phyloP scores from a whole-genome alignment of 495 filamentous ascomycete species.

The Terfezia boudieri region DNA sequence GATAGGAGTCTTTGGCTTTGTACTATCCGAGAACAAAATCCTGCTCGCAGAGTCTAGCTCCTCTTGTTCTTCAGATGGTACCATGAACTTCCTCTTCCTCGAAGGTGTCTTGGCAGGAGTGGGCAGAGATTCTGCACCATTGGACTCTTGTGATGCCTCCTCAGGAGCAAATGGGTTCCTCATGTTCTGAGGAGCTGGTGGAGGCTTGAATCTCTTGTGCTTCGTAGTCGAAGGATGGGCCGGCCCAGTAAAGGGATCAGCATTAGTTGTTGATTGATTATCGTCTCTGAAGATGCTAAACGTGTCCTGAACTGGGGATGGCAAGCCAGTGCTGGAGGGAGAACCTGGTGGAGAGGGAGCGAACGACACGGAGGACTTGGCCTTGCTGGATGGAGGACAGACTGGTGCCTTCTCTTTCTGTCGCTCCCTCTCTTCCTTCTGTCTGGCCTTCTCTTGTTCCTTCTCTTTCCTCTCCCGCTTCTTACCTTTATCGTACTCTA shows the following conservation, averaged over 20 bases:
- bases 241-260: neutral
- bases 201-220: neutral
- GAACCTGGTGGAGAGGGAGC: neutral
- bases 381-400: neutral
- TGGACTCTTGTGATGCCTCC: neutral
- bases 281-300: neutral
- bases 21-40: neutral
- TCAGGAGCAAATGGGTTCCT: neutral
- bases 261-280: neutral
- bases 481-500: neutral
- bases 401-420: neutral
- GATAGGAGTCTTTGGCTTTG: constrained; percentile 29
- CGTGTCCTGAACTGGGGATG: neutral
- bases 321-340: neutral
- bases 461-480: neutral
- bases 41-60: neutral
- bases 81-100: constrained; percentile 32
- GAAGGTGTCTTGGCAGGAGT: constrained; percentile 81
- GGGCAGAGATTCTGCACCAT: constrained; percentile 35
- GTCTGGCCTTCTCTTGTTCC: neutral
- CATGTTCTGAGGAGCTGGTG: neutral
- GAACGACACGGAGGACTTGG: neutral
- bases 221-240: neutral
- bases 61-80: neutral
- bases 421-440: neutral